A percentile compares a stretch with the other conserved stretches of the same genome.
These are phyloP conservation scores for Calocera viscosa DNA, from an alignment of 768 basidiomycete genomes.

Conservation along the genomic window DNA sequence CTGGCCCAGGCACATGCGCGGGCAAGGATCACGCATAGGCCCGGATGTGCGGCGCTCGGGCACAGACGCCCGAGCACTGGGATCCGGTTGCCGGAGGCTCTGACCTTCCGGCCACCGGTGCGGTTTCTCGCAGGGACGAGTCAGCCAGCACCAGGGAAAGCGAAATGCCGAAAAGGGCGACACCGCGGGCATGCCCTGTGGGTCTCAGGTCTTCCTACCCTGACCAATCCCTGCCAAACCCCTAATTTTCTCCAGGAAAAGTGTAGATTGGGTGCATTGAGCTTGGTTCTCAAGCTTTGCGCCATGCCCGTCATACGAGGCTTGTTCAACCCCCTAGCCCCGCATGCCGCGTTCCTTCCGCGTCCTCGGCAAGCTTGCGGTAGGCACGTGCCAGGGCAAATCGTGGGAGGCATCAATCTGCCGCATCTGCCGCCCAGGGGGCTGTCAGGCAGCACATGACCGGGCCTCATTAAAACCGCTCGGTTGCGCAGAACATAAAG, in stretches of 20 bases:
- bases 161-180: neutral
- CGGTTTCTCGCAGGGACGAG: neutral
- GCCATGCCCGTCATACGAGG: neutral
- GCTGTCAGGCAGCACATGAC: neutral
- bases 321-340: neutral
- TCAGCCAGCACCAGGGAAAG: neutral
- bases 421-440: neutral
- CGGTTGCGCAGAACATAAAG: neutral
- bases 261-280: neutral
- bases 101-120: neutral
- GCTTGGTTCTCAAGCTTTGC: neutral
- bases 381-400: conserved; percentile 2
- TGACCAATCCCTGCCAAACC: neutral
- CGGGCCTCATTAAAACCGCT: neutral
- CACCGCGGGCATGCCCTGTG: too few species aligned
- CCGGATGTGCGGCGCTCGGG: too few species aligned
- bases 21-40: neutral
- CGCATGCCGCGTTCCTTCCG: conserved; percentile 9
- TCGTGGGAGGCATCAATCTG: neutral
- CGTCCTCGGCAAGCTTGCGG: conserved; percentile 7
- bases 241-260: neutral
- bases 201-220: too few species aligned
- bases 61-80: too few species aligned
- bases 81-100: neutral
- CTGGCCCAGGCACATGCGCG: neutral